phyloP scores from a whole-genome alignment of 441 rosid species.

The Omphalea diandra region DNA sequence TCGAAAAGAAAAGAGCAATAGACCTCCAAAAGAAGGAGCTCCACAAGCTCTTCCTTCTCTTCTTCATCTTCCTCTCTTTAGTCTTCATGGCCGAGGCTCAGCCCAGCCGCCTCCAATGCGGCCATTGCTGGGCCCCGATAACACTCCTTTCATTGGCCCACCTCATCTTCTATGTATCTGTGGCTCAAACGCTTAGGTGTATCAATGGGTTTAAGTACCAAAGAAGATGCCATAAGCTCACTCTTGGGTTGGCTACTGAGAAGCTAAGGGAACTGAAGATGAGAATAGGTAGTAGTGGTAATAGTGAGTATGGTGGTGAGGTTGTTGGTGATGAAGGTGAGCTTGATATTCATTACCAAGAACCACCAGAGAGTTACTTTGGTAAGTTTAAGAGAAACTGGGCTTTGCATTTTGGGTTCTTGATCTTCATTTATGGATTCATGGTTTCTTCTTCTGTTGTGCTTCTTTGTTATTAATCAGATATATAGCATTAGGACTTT shows the following conservation, averaged over 20 bases:
- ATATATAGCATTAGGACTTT: not conserved
- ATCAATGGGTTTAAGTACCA: conserved; percentile 96
- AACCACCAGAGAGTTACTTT: conserved; percentile 87
- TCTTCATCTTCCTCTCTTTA: conserved; percentile 74
- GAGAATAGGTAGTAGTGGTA: conserved; percentile 28
- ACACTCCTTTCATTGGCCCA: conserved; percentile 71
- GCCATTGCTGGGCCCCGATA: conserved; percentile 91
- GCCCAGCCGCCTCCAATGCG: conserved; percentile 72
- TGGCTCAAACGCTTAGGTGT: conserved; percentile 88
- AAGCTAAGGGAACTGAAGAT: conserved; percentile 72
- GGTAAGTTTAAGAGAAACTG: conserved; percentile 95
- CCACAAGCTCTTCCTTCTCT: conserved; percentile 78
- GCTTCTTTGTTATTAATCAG: conserved; percentile 75
- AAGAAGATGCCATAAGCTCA: conserved; percentile 92
- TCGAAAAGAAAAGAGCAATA: conserved; percentile 85
- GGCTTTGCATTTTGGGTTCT: conserved; percentile 89
- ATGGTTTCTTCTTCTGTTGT: conserved; percentile 85
- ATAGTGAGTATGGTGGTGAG: conserved; percentile 40
- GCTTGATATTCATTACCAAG: conserved; percentile 94
- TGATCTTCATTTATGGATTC: conserved; percentile 73
- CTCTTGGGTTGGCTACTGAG: conserved; percentile 85
- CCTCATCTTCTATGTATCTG: conserved; percentile 86
- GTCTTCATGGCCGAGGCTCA: conserved; percentile 58
- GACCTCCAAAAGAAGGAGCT: conserved; percentile 95
- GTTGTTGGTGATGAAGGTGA: conserved; percentile 55